Evolutionary conservation across 177 flowering plant genomes (phyloP), one percentile per base, ranked within the genome.

Genomic region (Vitis hybrid): DNA sequence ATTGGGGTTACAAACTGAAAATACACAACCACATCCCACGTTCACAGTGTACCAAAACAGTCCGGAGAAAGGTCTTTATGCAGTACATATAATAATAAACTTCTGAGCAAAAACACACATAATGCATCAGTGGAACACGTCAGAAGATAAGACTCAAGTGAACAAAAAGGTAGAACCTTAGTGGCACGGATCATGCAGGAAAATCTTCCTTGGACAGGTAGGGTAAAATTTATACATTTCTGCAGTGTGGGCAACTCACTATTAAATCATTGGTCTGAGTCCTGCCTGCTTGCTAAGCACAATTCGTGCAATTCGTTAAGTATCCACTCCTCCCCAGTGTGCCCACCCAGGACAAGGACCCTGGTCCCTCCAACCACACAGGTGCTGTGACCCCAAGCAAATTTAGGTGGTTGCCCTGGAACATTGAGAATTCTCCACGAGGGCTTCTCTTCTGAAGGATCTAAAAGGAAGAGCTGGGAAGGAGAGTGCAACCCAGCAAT

Each of bases 301-400:
- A 88, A 65, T 77, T 90, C 94, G 55, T 90, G 92, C 68, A 90
- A 73, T 72, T 88, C 94, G 66, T 86, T 90, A 15, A 90, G 87
- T 65, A 86, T 77, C 94, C 94, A 90, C 50, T 90, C 90, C 72
- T 88, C 92, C 3, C 92, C 94, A 0, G 92, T 86, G 39, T 86
- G 87, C 19, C 90, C 90, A 26, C 92, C 94, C 78, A 90, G 71
- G 13, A 90, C 92, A 66, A 90, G 65, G 54, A 86, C 94, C 69
- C 90, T 73, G 13, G 94, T 88, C 10, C 94, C 92, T 67, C 92
- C 92, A 63, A 90, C 88, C 52, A 86, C 88, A 69, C 94, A 90
- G 22, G 92, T 90, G 71, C 92, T 88, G 61, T 90, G 94, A 54
- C 94, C 94, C 94, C 94, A 88, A 11, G 94, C 91, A 61, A 81